Evolutionary conservation across 768 basidiomycete species (phyloP), one percentile per base, ranked within the genome.

Genomic region (Lactifluus rugatus): DNA sequence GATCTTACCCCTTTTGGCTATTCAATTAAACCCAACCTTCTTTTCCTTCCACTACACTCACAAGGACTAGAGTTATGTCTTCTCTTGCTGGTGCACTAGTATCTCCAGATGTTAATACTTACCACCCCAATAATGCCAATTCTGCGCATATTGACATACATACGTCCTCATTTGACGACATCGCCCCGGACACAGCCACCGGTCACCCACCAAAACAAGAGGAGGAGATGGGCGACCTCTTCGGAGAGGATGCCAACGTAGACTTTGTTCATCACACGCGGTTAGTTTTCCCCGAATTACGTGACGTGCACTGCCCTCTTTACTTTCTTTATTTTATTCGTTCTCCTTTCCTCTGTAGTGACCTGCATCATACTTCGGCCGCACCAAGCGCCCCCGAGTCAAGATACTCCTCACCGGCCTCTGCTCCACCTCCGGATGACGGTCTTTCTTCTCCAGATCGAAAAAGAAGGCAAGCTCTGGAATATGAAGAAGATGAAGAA

Each of bases 401-500:
- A 21, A 49, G 45, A 47, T 56, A 55, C 61, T 69, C 60, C 19
- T 72, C 61, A 76, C 78, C 67, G 62, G 41, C 65, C 54, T 52
- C 65, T 17, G 60, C 68, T 23, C 70, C 61, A 28, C 64, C 64
- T 17, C 83, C 80, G n/a, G 90, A 60, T 26, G 59, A 89, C 52
- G 74, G 82, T 17, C 72, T 89, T 32, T 81, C 87, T 46, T 77
- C 80, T 64, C 76, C 70, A 69, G 87, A 78, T 72, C 78, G 74
- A 42, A 72, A 73, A 41, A 76, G 67, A 42, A 76, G 90, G 62
- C 81, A 81, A 65, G 83, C 82, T 2, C 69, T 93, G 63, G 90
- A 93, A 70, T 93, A 93, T 21, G 70, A 78, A 65, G 90, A 92
- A 69, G 87, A 89, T 28, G 86, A 89, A 11, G 78, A 79, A 60